phyloP scores from a whole-genome alignment of 345 rosid genomes.

The Melastoma malabathricum region DNA sequence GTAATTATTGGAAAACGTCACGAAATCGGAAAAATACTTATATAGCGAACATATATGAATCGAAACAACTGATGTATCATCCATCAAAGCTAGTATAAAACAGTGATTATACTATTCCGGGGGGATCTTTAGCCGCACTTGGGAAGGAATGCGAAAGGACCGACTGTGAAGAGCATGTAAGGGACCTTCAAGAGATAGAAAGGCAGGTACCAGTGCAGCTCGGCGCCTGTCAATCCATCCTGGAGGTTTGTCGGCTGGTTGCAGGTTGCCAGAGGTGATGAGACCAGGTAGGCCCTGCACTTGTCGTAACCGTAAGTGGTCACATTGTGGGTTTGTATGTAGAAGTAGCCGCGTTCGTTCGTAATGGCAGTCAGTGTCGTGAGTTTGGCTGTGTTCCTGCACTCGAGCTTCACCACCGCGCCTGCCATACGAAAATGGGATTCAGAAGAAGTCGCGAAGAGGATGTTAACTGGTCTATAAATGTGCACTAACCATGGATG shows the following conservation, averaged over 20 bases:
- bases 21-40: too few species aligned
- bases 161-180: conserved; percentile 44
- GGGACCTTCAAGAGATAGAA: conserved; percentile 12
- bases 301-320: conserved; percentile 59
- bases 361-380: conserved; percentile 18
- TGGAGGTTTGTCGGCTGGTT: conserved; percentile 18
- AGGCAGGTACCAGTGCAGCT: background rate
- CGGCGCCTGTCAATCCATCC: too few species aligned
- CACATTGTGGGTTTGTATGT: conserved; percentile 36
- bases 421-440: conserved; percentile 21
- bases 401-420: conserved; percentile 48
- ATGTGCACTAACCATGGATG: conserved; percentile 28
- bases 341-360: conserved; percentile 79
- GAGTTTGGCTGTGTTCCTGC: conserved; percentile 45
- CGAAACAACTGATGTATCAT: too few species aligned
- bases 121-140: conserved; percentile 1
- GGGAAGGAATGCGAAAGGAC: conserved; percentile 70
- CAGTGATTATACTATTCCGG: too few species aligned
- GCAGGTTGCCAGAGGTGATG: conserved; percentile 34
- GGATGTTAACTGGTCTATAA: too few species aligned
- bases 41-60: too few species aligned
- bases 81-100: too few species aligned
- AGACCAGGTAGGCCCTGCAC: conserved; percentile 47
- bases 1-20: too few species aligned
- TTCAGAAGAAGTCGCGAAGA: too few species aligned